Conservation (phyloP, 495 filamentous ascomycete genomes). For the Apodospora peruviana region DNA sequence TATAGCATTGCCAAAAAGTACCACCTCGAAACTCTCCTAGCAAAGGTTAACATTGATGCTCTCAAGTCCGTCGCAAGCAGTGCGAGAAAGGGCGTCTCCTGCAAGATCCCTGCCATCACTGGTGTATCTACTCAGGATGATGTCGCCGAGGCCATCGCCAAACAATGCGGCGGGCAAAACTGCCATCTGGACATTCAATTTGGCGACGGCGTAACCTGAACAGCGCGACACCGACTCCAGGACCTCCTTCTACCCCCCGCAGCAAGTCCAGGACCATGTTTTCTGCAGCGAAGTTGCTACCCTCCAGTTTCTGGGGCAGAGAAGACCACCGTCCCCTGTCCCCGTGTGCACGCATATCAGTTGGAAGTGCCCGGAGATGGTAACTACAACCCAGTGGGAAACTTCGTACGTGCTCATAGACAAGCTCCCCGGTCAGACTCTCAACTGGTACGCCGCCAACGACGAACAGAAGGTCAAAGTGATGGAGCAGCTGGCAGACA, state of each 20-base stretch:
- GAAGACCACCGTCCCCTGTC: constrained; percentile 1
- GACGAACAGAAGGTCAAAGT: not conserved
- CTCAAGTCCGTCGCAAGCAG: too few relatives aligned
- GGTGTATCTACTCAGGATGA: too few relatives aligned
- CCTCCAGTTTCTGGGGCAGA: not conserved
- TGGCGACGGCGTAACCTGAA: too few relatives aligned
- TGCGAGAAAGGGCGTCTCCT: too few relatives aligned
- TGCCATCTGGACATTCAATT: too few relatives aligned
- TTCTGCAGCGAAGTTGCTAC: constrained; percentile 4
- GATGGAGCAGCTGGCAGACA: constrained; percentile 2
- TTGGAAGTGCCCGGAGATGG: constrained; percentile 3
- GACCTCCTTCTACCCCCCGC: constrained; percentile 2
- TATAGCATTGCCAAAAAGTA: too few relatives aligned
- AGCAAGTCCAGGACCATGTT: constrained; percentile 1
- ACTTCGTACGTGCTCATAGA: constrained; percentile 4
- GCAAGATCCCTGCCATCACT: too few relatives aligned
- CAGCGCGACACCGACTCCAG: too few relatives aligned
- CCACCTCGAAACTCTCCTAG: too few relatives aligned
- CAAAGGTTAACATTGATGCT: too few relatives aligned
- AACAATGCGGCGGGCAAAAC: too few relatives aligned
- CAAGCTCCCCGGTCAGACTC: not conserved
- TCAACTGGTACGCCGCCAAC: constrained; percentile 1
- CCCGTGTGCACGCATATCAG: constrained; percentile 3
- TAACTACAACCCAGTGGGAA: not conserved
- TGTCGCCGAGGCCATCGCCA: too few relatives aligned